phyloP scores from a whole-genome alignment of 176 grass and related monocot genomes.

The Puccinellia tenuiflora region DNA sequence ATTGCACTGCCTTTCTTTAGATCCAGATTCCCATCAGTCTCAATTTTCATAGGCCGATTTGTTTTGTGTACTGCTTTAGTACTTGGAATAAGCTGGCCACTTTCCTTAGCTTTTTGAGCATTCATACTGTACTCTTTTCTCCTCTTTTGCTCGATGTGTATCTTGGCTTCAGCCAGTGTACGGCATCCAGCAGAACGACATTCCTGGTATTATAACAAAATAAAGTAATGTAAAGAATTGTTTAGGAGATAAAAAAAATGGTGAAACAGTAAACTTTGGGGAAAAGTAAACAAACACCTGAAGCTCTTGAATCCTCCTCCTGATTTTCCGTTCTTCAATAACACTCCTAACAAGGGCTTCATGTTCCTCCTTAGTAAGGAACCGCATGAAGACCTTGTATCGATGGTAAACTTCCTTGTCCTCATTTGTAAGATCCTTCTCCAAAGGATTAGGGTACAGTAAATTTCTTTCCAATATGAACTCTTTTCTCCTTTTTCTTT shows the following conservation, averaged over 20 bases:
- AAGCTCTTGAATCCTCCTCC: constrained; percentile 90
- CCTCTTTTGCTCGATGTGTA: constrained; percentile 81
- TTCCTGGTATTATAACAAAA: constrained; percentile 43
- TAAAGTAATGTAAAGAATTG: neutral
- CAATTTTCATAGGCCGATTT: constrained; percentile 56
- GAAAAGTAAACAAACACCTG: constrained; percentile 49
- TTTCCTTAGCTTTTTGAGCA: constrained; percentile 63
- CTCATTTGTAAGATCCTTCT: constrained; percentile 81
- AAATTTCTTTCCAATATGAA: constrained; percentile 98
- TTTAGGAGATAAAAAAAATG: neutral
- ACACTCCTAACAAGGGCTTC: constrained; percentile 65
- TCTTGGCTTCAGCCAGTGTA: constrained; percentile 78
- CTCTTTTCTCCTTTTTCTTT: constrained; percentile 98
- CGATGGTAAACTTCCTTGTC: constrained; percentile 85
- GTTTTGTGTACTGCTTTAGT: constrained; percentile 55
- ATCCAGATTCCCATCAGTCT: constrained; percentile 63
- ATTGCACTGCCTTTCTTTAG: constrained; percentile 54
- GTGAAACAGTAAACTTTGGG: neutral
- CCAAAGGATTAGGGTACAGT: constrained; percentile 75
- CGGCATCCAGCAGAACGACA: constrained; percentile 78
- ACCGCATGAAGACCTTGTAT: constrained; percentile 94
- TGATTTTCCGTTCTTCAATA: constrained; percentile 77
- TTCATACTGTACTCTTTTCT: constrained; percentile 60
- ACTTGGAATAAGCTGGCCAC: constrained; percentile 43
- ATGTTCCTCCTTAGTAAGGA: constrained; percentile 88